Conservation (phyloP, 768 basidiomycete genomes). For the Mycena polygramma region DNA sequence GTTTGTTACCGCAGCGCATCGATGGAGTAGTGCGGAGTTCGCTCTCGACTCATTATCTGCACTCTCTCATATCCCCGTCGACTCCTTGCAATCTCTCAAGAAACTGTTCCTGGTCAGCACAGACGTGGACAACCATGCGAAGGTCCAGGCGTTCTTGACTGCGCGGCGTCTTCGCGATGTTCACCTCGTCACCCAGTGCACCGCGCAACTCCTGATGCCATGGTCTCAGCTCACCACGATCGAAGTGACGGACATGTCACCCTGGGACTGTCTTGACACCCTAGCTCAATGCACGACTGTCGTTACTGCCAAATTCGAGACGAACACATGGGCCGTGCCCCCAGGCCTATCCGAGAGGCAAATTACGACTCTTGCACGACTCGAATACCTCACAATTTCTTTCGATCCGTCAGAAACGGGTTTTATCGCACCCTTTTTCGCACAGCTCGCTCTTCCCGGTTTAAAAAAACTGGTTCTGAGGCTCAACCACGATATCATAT, state of each 20-base stretch:
- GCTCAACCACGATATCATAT: background rate
- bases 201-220: slow-evolving; percentile 4
- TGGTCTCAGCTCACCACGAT: slow-evolving; percentile 26
- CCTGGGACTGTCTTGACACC: slow-evolving; percentile 6
- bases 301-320: slow-evolving; percentile 1
- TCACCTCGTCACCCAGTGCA: background rate
- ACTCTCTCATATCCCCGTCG: background rate
- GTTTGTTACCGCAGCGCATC: background rate
- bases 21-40: slow-evolving; percentile 7
- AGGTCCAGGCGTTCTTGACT: background rate
- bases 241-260: background rate
- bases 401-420: no score
- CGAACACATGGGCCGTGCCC: background rate
- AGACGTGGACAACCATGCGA: background rate
- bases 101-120: background rate
- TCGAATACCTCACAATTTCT: background rate
- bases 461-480: slow-evolving; percentile 3
- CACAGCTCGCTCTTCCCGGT: slow-evolving; percentile 17
- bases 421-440: slow-evolving; percentile 19
- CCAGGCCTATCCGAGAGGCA: slow-evolving; percentile 2
- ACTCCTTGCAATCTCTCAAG: background rate
- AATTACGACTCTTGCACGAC: slow-evolving; percentile 3
- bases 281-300: slow-evolving; percentile 10
- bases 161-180: slow-evolving; percentile 1
- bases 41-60: background rate